Evolutionary conservation across 768 basidiomycete genomes (phyloP), one percentile per base, ranked within the genome.

Genomic region (Phylloporus sp.): DNA sequence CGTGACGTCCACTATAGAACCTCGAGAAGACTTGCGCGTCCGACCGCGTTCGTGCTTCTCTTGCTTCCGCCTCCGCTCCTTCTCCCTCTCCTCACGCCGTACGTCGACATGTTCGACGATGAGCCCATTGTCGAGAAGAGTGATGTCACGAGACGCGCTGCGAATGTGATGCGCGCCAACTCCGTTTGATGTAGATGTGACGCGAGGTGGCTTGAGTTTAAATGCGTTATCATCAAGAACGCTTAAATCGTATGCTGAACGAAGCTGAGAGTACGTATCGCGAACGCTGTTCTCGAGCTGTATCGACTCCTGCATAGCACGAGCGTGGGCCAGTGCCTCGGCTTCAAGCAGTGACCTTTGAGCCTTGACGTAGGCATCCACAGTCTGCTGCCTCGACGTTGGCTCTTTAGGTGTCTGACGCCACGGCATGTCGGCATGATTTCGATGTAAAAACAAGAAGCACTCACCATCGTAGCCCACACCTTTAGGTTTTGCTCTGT

Each of bases 361-460:
- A 2, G 86, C 72, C 57, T 81, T 83, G 64, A 98, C 81, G 64
- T 94, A 99, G 3, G 71, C 71, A 46, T 84, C 79, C 6, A 99
- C 70, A 4, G 89, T 89, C 56, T 87, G 84, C 58, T 88, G 86
- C 29, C 87, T 82, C 28, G 92, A 84, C 5, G 85, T 75, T 11
- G 93, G 90, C 54, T 96, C 92, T 40, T 87, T 83, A 11, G 90
- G 91, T 62, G 91, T 97, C 95, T 98, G 27, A 34, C 21, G 20
- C 28, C 23, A 24, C 15, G 49, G 44, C 36, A 53, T 40, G 49
- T 60, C 17, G 44, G 38, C 9, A 48, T 42, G 17, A 21, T 41
- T 29, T 23, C 42, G 31, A 22, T 21, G 32, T 18, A 47, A 42
- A 38, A 44, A 28, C n/a, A 45, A n/a, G 21, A 34, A 38, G 36